Evolutionary conservation across 2,329 filamentous ascomycete genomes (phyloP), one percentile per base, ranked within the genome.

Genomic region (Arthrobotrys sphaeroides): DNA sequence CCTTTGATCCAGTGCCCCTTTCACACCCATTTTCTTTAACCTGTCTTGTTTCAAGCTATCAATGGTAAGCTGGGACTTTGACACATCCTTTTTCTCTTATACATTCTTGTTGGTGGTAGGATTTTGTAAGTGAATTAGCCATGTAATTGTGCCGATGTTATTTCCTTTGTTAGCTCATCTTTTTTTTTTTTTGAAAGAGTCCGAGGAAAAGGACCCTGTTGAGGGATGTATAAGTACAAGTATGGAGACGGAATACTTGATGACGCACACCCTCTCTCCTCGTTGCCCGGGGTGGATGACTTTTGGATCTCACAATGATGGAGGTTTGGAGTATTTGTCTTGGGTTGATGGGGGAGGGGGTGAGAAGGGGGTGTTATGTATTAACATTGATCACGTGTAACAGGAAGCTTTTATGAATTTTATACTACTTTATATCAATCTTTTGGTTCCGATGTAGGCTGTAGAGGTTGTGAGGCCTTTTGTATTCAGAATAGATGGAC

Each of bases 281-380:
- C 5, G 18, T 45, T 22, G 16, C 6, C 12, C 10, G 18, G 2
- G 7, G 3, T 5, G n/a, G n/a, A n/a, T 33, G 7, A 12, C 18
- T 26, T 42, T 12, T 33, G 5, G 28, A 47, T 53, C 43, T 65
- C 60, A 51, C 60, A 65, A 65, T 51, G 53, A 40, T 42, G 60
- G 60, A 65, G 60, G 60, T 47, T 20, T 28, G n/a, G 43, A 26
- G 45, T 31, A 33, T 18, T 6, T 33, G 7, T 33, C 7, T 33
- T 51, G 36, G 40, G 1, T 5, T 6, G 51, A 20, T 10, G 51
- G 16, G 31, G 13, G 36, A 31, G 22, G 55, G 60, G 38, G 43
- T 13, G 6, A n/a, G 36, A n/a, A n/a, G n/a, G n/a, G n/a, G n/a
- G n/a, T n/a, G n/a, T n/a, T n/a, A 28, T 53, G 60, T 65, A 40